Percentiles rank a stretch among this genome's conserved stretches.
These are phyloP conservation scores for Punica granatum DNA, from an alignment of 345 rosid genomes.

Conservation along the genomic window DNA sequence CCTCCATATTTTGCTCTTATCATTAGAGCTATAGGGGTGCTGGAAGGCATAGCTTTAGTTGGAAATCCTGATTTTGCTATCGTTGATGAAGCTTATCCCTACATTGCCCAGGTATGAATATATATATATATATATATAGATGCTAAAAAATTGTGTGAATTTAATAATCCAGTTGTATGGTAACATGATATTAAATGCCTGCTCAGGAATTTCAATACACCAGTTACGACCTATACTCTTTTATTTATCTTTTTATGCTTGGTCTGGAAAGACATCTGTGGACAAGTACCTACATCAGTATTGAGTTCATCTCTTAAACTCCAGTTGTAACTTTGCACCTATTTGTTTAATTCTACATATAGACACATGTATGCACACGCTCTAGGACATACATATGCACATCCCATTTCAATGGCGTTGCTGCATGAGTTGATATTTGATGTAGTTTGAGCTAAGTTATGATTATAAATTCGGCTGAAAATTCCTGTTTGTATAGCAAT, in stretches of 20 bases:
- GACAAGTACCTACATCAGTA: background rate
- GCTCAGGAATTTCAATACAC: too few relatives aligned
- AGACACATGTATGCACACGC: background rate
- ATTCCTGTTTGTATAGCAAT: background rate
- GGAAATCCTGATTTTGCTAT: constrained; percentile 93
- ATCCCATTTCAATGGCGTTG: background rate
- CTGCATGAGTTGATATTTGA: background rate
- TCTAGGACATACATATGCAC: background rate
- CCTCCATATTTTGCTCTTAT: constrained; percentile 97
- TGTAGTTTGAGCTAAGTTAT: background rate
- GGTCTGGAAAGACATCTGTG: background rate
- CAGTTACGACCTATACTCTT: too few relatives aligned
- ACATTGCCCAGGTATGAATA: constrained; percentile 75
- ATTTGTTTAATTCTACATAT: background rate
- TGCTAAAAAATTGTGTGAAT: background rate
- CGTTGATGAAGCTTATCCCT: constrained; percentile 96
- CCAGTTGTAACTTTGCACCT: background rate
- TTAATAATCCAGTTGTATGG: background rate
- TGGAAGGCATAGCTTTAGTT: constrained; percentile 94
- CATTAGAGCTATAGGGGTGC: constrained; percentile 91
- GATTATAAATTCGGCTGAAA: background rate
- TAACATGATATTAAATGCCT: too few relatives aligned
- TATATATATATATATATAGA: background rate
- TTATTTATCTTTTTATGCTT: too few relatives aligned
- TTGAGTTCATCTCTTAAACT: background rate